Percentiles rank a stretch among this genome's conserved stretches.
phyloP scores from a whole-genome alignment of 2,329 filamentous ascomycete genomes.

The Neopestalotiopsis sp. region DNA sequence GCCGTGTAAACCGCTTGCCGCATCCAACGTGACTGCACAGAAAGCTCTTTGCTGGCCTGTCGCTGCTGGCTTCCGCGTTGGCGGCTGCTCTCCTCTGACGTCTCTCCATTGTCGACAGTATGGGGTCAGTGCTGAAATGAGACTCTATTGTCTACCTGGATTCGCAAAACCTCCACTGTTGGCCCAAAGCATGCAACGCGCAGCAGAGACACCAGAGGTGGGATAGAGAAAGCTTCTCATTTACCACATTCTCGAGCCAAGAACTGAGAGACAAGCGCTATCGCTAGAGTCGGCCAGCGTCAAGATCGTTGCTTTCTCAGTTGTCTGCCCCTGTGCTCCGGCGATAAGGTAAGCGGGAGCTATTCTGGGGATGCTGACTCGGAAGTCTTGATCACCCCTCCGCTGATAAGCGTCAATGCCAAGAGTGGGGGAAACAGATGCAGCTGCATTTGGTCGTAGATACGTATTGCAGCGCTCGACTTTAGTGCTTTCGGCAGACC shows the following conservation, averaged over 20 bases:
- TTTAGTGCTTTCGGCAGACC: not conserved
- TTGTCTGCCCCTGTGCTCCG: not conserved
- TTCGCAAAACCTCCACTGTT: slow-evolving; percentile 8
- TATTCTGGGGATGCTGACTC: not conserved
- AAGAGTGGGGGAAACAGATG: not conserved
- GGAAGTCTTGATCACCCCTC: not conserved
- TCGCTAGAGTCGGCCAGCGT: not conserved
- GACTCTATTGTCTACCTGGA: not conserved
- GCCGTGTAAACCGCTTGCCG: slow-evolving; percentile 58
- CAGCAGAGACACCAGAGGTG: slow-evolving; percentile 5
- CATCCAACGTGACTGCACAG: slow-evolving; percentile 51
- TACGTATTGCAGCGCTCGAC: not conserved
- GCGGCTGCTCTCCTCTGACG: slow-evolving; percentile 20
- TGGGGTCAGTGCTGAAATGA: slow-evolving; percentile 1
- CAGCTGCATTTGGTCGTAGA: not conserved
- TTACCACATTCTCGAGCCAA: not conserved
- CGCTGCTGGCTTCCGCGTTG: slow-evolving; percentile 20
- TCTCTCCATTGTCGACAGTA: slow-evolving; percentile 24
- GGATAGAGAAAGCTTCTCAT: slow-evolving; percentile 3
- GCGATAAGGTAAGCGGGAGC: not conserved
- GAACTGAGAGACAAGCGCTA: not conserved
- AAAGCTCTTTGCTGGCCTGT: slow-evolving; percentile 21
- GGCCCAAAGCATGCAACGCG: not conserved
- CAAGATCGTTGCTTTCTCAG: not conserved
- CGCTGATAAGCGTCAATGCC: not conserved